Percentiles rank a stretch among this genome's conserved stretches.
These are phyloP conservation scores for Prunus armeniaca DNA, from an alignment of 306 rosid species.

Conservation along the genomic window DNA sequence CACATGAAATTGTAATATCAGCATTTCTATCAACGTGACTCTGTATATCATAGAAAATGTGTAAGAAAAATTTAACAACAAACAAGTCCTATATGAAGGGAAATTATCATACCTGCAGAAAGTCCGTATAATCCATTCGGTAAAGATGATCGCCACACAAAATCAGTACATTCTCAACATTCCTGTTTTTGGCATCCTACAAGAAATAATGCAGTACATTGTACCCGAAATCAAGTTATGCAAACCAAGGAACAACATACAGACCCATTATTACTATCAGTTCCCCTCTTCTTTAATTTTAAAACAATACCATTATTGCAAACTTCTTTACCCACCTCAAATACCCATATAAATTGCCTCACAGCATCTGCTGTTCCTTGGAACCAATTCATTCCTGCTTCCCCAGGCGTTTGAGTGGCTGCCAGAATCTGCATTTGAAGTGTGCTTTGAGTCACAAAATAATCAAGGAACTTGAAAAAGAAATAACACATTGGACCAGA, in stretches of 20 bases:
- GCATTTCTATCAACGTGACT: constrained; percentile 74
- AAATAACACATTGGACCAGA: background rate
- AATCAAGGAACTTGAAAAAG: background rate
- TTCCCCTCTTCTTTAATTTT: background rate
- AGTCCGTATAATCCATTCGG: constrained; percentile 91
- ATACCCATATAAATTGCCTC: constrained; percentile 50
- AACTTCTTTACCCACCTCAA: constrained; percentile 34
- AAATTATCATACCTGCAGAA: constrained; percentile 64
- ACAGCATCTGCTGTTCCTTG: constrained; percentile 65
- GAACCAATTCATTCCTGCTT: constrained; percentile 53
- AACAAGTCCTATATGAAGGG: background rate
- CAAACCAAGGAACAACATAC: background rate
- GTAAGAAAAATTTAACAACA: constrained; percentile 22
- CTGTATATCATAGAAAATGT: constrained; percentile 40
- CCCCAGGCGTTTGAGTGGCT: constrained; percentile 54
- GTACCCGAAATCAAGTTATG: constrained; percentile 4
- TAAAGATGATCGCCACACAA: constrained; percentile 93
- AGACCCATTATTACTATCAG: background rate
- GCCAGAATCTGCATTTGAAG: constrained; percentile 35
- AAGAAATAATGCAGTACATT: constrained; percentile 19
- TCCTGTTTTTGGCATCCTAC: constrained; percentile 81
- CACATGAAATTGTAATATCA: constrained; percentile 78
- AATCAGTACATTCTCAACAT: constrained; percentile 73
- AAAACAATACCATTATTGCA: background rate
- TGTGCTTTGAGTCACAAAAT: background rate